phyloP scores from a whole-genome alignment of 148 eudicot genomes.

The Linanthus parryae region DNA sequence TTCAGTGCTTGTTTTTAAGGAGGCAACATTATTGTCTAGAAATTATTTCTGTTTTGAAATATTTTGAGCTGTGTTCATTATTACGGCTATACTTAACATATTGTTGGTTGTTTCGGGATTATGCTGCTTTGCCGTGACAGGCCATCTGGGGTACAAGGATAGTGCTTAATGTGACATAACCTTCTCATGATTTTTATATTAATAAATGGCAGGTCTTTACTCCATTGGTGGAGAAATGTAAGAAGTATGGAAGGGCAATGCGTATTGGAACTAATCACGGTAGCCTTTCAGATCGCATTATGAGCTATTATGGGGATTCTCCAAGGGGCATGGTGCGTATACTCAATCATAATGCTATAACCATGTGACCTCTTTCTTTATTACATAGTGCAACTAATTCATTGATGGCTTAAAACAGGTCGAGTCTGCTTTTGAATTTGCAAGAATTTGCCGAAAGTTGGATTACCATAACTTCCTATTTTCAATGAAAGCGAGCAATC shows the following conservation, averaged over 20 bases:
- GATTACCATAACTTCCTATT: slow-evolving; percentile 94
- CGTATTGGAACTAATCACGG: slow-evolving; percentile 99
- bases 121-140: too few species aligned
- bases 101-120: too few species aligned
- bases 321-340: slow-evolving; percentile 91
- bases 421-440: slow-evolving; percentile 98
- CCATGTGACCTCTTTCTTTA: not conserved
- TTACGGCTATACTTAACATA: too few species aligned
- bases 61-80: too few species aligned
- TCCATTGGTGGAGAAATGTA: slow-evolving; percentile 97
- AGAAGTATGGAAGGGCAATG: slow-evolving; percentile 92
- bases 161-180: too few species aligned
- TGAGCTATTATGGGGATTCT: slow-evolving; percentile 98
- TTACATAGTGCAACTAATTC: not conserved
- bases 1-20: too few species aligned
- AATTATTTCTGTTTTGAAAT: too few species aligned
- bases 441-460: slow-evolving; percentile 86
- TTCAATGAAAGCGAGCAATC: slow-evolving; percentile 99
- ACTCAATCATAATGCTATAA: not conserved
- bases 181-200: too few species aligned
- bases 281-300: slow-evolving; percentile 98
- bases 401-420: slow-evolving; percentile 46
- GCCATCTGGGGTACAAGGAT: too few species aligned
- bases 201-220: slow-evolving; percentile 52
- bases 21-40: too few species aligned